Evolutionary conservation across 2,329 filamentous ascomycete genomes (phyloP).

Genomic region (Orbilia oligospora): DNA sequence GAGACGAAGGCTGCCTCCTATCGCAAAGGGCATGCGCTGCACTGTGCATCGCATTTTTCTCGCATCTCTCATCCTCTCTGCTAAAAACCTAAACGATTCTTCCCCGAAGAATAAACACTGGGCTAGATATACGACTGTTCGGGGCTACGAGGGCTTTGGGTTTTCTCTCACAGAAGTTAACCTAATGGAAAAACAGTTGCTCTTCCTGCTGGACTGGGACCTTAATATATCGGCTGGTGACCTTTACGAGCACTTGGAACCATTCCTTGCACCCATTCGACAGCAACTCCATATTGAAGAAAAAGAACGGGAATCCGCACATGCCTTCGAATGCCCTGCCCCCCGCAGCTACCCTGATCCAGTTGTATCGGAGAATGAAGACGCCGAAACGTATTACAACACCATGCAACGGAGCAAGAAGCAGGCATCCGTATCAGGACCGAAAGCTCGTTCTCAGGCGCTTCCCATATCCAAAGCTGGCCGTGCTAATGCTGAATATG

Average conservation of each 20-base stretch:
- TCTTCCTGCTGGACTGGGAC: constrained; percentile 95
- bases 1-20: constrained; percentile 86
- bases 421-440: constrained; percentile 5
- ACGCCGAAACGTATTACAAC: not conserved
- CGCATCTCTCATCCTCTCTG: constrained; percentile 84
- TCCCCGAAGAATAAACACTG: constrained; percentile 99
- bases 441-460: constrained; percentile 36
- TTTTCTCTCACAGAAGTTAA: constrained; percentile 97
- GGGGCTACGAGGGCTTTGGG: constrained; percentile 81
- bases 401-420: not conserved
- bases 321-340: constrained; percentile 17
- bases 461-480: constrained; percentile 12
- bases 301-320: constrained; percentile 67
- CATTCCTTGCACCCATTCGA: constrained; percentile 89
- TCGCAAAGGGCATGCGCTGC: constrained; percentile 95
- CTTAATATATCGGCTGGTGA: constrained; percentile 87
- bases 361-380: not conserved
- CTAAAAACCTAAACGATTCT: constrained; percentile 98
- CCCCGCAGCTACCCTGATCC: not conserved
- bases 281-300: constrained; percentile 66
- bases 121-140: constrained; percentile 90
- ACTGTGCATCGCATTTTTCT: constrained; percentile 98
- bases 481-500: constrained; percentile 22
- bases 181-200: constrained; percentile 98
- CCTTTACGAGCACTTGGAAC: constrained; percentile 87